Base-by-base conservation (phyloP, 1,284 basidiomycete genomes). In the Moniliella sp. region DNA sequence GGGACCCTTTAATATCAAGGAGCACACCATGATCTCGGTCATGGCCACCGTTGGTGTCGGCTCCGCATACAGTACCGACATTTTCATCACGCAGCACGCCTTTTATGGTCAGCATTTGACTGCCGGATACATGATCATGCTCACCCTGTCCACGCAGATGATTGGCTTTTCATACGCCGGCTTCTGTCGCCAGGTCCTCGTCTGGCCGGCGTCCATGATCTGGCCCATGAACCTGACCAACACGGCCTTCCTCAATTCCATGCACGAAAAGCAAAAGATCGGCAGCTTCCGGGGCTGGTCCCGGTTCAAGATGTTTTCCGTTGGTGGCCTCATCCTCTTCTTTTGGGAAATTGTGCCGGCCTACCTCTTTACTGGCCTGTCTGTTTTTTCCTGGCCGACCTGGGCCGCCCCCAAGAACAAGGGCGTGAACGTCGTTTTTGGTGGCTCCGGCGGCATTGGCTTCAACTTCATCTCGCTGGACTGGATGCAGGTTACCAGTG, bases 1-100 rank as follows among this genome's bases (percentile, higher is more conserved):
- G 0, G 83, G 88, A n/a, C 81, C 84, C 5, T 97, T 86, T 79
- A 94, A 91, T 63, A 83, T 88, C 67, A 88, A 88, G 62, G 88
- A 94, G 58, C 86, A 94, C 55, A 76, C 81, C 1, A 64, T 86
- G 17, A 79, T 93, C 33, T 76, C 72, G 54, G 82, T 93, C 64
- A 93, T 93, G 81, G 76, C 80, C 15, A 88, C 83, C 58, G 71
- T 86, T 8, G 71, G 78, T 8, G 70, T 78, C n/a, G 66, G 67
- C 0, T 71, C 73, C 0, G 63, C 65, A 0, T 67, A 83, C 53
- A 78, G 75, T 0, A 64, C 93, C 37, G 78, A 80, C 59, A 72
- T 78, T 45, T 72, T 86, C 31, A 75, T 82, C 2, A 68, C 72
- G 1, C 71, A 84, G 45, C 54, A 75, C 18, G 82, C 71, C 48